Evolutionary conservation across 1,284 basidiomycete species (phyloP), one percentile per base, ranked within the genome.

Genomic region (Marasmius tenuissimus): DNA sequence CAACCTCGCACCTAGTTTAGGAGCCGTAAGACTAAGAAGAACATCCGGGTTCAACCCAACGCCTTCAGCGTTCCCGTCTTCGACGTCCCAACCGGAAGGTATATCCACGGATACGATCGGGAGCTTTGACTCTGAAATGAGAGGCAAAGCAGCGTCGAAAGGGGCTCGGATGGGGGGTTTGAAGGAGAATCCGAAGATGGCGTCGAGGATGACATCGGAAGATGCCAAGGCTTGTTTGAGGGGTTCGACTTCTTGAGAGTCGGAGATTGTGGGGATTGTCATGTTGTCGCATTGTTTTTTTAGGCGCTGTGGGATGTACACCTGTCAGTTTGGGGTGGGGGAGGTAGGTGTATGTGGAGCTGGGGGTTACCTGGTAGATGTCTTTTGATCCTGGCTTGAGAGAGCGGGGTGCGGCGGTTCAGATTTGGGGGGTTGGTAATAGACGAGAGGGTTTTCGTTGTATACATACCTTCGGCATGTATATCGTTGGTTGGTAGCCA

Each of bases 141-240:
- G 78, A 1, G 85, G 81, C 2, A 99, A 82, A 14, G 90, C 88
- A 0, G 75, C 70, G 68, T 94, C 88, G 75, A 98, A 99, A 0
- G 97, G 97, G 2, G 91, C 78, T 11, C 97, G 89, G 5, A 95
- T 83, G 27, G 95, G 95, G 0, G 85, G 91, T 67, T 92, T 83
- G 85, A 98, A 99, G 1, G 95, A 97, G 78, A 99, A 99, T 4
- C 97, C 97, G 69, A 99, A 99, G 65, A 99, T 92, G 9, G 96
- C 93, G 72, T 99, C 97, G 52, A 99, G 81, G 16, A 99, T 84
- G 37, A 98, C 88, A 74, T 98, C 94, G 1, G 88, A 85, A 20
- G 83, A 78, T 4, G 75, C 70, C 6, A 97, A 77, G 0, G 85
- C 85, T 34, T 76, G 71, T 40, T 73, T 72, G 8, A 93, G 79